Conservation (phyloP, 192 early-diverging fungal species). For the Fimicolochytrium jonesii region DNA sequence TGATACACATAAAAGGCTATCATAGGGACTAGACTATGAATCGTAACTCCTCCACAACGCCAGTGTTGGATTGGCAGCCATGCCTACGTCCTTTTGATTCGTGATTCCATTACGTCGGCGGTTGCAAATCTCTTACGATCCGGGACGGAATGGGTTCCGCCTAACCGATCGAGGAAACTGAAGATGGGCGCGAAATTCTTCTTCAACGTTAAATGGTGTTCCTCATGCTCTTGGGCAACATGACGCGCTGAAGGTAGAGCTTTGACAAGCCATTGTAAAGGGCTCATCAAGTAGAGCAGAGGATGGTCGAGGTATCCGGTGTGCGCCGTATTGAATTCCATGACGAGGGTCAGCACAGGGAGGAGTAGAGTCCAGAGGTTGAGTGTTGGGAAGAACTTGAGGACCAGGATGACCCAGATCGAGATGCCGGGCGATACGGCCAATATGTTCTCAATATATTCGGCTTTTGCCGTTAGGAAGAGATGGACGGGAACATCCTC, state of each 20-base stretch:
- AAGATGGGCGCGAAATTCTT: background rate
- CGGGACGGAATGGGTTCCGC: too few relatives aligned
- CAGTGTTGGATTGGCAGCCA: too few relatives aligned
- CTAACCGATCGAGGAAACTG: background rate
- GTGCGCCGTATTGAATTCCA: background rate
- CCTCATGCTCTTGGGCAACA: background rate
- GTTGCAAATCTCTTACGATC: too few relatives aligned
- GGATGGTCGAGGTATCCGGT: background rate
- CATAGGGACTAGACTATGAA: too few relatives aligned
- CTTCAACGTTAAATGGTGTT: background rate
- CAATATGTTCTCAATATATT: background rate
- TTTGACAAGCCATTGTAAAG: background rate
- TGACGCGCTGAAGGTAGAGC: background rate
- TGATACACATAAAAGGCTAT: too few relatives aligned
- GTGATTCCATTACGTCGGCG: too few relatives aligned
- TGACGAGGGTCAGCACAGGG: background rate
- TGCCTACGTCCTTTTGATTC: too few relatives aligned
- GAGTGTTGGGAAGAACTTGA: background rate
- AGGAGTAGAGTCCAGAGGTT: background rate
- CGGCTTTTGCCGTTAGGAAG: background rate
- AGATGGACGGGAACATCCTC: background rate
- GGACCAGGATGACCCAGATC: background rate
- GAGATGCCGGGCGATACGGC: background rate
- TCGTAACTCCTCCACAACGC: too few relatives aligned
- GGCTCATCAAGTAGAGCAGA: background rate